Evolutionary conservation across 1,284 basidiomycete species (phyloP), one percentile per base, ranked within the genome.

Genomic region (Sanghuangporus baumii): DNA sequence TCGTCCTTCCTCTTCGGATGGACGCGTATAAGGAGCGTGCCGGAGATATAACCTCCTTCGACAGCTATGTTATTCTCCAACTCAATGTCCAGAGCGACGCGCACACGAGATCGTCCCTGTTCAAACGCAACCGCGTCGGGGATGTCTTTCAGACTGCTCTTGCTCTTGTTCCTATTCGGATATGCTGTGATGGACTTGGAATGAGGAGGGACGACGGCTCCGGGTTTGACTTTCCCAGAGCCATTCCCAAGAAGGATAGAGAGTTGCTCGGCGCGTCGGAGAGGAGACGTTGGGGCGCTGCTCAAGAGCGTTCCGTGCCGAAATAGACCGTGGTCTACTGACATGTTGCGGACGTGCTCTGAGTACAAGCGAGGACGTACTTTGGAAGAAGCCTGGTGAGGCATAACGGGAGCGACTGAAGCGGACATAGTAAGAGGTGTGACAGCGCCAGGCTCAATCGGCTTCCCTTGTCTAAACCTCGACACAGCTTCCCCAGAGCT

Each of bases 81-180:
- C 6, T 87, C 76, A 26, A 98, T 83, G 68, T 97, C 93, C 6
- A 97, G 79, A 70, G 93, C 89, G 0, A 97, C 90, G 36, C 93
- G 86, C 2, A 93, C 86, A 36, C 79, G 79, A 11, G 79, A 68
- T 77, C 89, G 83, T 55, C 84, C 83, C 74, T 88, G 84, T 76
- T 93, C 84, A 34, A 59, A 60, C 9, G 58, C 37, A 9, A 63
- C 62, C 16, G 62, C 58, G 37, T 59, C 46, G 23, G 26, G 43
- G 23, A 56, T 52, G 16, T 48, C 65, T 63, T n/a, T 61, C 48
- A 61, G 60, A 34, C 16, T 54, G 54, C 59, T 63, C 54, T 56
- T 48, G 65, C 55, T 63, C 64, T 38, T 68, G 23, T 26, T 51
- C 50, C 2, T 51, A 16, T 23, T 51, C 43, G 43, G 16, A 46